These are phyloP conservation scores for Colletotrichum eremochloae DNA, from an alignment of 2,329 filamentous ascomycete species.

Conservation along the genomic window DNA sequence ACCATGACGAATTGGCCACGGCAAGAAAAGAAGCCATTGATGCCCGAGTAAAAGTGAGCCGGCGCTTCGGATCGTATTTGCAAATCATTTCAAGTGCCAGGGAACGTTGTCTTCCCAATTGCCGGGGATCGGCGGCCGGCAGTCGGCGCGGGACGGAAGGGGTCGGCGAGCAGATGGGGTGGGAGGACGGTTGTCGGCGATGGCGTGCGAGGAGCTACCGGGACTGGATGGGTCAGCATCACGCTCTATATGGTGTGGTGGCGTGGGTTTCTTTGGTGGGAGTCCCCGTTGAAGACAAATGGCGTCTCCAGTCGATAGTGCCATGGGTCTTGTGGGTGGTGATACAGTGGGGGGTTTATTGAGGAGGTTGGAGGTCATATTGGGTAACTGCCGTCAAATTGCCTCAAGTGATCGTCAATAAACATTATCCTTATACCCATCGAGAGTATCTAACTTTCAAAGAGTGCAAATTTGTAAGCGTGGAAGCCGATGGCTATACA, in stretches of 20 bases:
- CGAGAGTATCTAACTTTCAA: not conserved
- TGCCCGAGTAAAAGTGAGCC: no score
- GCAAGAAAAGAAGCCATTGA: not conserved
- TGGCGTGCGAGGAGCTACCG: slow-evolving; percentile 36
- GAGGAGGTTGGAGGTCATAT: not conserved
- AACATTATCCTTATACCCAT: not conserved
- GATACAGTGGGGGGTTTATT: not conserved
- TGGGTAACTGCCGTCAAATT: not conserved
- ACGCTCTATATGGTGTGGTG: slow-evolving; percentile 9
- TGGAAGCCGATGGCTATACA: no score
- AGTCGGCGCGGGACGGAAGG: slow-evolving; percentile 36
- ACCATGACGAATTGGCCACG: not conserved
- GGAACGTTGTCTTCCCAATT: not conserved
- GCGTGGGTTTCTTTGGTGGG: slow-evolving; percentile 13
- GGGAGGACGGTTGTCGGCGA: slow-evolving; percentile 39
- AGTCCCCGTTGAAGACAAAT: not conserved
- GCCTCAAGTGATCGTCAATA: slow-evolving; percentile 13
- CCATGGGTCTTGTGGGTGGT: not conserved
- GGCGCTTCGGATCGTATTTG: not conserved
- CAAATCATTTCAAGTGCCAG: not conserved
- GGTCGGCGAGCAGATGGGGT: slow-evolving; percentile 1
- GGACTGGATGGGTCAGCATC: slow-evolving; percentile 4
- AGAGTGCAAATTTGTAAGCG: not conserved
- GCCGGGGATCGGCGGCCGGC: slow-evolving; percentile 26
- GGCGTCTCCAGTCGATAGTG: slow-evolving; percentile 6